Evolutionary conservation across 2,329 filamentous ascomycete species (phyloP), one percentile per base, ranked within the genome.

Genomic region (Trichoderma brevicompactum): DNA sequence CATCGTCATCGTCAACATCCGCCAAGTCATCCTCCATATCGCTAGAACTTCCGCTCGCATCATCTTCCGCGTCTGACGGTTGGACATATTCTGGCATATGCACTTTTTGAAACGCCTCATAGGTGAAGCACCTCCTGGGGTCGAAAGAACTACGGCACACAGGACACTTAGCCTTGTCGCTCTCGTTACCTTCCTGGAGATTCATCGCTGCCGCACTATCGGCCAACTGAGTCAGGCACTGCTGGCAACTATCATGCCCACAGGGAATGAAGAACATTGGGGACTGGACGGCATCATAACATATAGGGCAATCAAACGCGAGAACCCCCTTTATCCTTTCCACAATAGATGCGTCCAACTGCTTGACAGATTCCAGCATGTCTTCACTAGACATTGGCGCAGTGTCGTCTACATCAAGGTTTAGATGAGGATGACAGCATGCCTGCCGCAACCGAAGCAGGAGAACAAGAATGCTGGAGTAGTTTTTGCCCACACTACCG

Each of bases 361-460:
- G 74, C 70, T 85, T 84, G 1, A 92, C 91, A 19, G 92, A 82
- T 2, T 82, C 81, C 13, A 87, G 72, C 73, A 92, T 84, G 34
- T 88, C 81, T 6, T 76, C 74, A 41, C 71, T 72, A 5, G 71
- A 82, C 23, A 80, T 79, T 48, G 78, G 78, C 7, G 67, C 59
- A 48, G 73, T 68, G 72, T 80, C 71, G 73, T 79, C 69, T 71
- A 77, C 74, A 66, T 75, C 74, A 1, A 74, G 63, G 56, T 73
- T 75, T 8, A 76, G 68, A 64, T 72, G 71, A 5, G 73, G 71
- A 50, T 76, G 69, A 69, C 79, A 78, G 71, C 81, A 84, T 70
- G 92, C 87, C 76, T 97, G 93, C 7, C 94, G 88, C 70, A 97
- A 84, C 23, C 94, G 89, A 8, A 97, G 85, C 7, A 97, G 82